Evolutionary conservation across 2,329 filamentous ascomycete genomes (phyloP).

Genomic region (Simplicillium sp.): DNA sequence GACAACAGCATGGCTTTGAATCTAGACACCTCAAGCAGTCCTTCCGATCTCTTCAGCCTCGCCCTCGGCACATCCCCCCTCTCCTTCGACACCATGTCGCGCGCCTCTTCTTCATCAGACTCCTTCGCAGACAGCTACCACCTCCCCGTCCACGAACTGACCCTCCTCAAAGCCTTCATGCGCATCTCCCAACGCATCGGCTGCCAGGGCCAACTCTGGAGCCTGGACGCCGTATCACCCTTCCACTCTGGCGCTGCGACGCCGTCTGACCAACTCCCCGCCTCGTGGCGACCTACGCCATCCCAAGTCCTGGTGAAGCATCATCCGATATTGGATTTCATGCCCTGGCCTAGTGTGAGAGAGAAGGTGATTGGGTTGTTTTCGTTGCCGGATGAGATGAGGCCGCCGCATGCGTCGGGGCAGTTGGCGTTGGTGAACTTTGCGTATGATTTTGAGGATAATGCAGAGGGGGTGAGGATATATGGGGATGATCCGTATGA

Average conservation of each 20-base stretch:
- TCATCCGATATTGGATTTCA: constrained; percentile 46
- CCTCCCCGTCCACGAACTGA: constrained; percentile 37
- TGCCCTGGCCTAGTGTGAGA: constrained; percentile 47
- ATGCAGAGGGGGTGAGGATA: constrained; percentile 39
- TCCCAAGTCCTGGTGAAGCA: constrained; percentile 41
- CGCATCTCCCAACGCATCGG: constrained; percentile 38
- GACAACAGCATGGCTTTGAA: background rate
- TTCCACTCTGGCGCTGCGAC: constrained; percentile 26
- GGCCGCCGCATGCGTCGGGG: constrained; percentile 35
- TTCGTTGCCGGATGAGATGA: constrained; percentile 33
- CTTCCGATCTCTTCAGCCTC: background rate
- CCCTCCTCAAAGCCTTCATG: constrained; percentile 34
- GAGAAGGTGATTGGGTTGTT: constrained; percentile 44
- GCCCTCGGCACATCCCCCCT: constrained; percentile 6
- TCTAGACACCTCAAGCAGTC: background rate
- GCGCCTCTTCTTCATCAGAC: constrained; percentile 11
- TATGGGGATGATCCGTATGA: constrained; percentile 40
- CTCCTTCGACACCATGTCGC: constrained; percentile 11
- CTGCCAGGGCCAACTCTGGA: constrained; percentile 31
- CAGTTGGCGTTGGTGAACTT: constrained; percentile 39
- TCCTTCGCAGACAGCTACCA: constrained; percentile 36
- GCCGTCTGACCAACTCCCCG: constrained; percentile 28
- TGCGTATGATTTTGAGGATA: constrained; percentile 48
- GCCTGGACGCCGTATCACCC: constrained; percentile 33
- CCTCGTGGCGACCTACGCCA: constrained; percentile 38